A percentile compares a stretch with the other conserved stretches of the same genome.
Conservation (phyloP, 768 basidiomycete genomes). For the Kwoniella newhampshirensis region DNA sequence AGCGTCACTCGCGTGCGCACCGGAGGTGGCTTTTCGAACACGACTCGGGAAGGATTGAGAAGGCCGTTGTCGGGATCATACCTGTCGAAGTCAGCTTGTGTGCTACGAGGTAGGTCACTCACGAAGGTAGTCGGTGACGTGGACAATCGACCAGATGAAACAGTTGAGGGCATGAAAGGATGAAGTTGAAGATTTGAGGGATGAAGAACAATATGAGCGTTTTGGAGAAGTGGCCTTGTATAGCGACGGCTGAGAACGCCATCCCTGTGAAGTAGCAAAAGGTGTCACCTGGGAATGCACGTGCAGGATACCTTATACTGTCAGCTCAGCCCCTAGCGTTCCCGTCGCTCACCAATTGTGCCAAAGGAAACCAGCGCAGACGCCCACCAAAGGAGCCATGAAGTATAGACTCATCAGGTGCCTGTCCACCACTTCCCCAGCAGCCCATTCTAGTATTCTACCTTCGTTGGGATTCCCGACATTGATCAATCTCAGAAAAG, state of each 20-base stretch:
- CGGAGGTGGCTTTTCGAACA: slow-evolving; percentile 64
- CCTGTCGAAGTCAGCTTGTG: slow-evolving; percentile 54
- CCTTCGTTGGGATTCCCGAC: slow-evolving; percentile 45
- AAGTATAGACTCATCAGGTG: slow-evolving; percentile 97
- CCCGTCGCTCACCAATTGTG: slow-evolving; percentile 78
- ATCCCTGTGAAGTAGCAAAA: slow-evolving; percentile 97
- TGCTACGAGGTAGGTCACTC: slow-evolving; percentile 36
- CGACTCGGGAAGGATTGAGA: slow-evolving; percentile 72
- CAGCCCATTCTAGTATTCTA: slow-evolving; percentile 41
- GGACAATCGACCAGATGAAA: slow-evolving; percentile 93
- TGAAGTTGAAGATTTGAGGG: slow-evolving; percentile 96
- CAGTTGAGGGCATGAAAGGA: slow-evolving; percentile 89
- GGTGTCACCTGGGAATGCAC: slow-evolving; percentile 93
- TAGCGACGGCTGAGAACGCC: slow-evolving; percentile 97
- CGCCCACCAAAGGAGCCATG: slow-evolving; percentile 90
- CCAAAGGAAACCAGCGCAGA: slow-evolving; percentile 84
- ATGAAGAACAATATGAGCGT: slow-evolving; percentile 94
- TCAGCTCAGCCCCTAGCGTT: background rate
- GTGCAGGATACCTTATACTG: slow-evolving; percentile 80
- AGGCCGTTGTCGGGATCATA: slow-evolving; percentile 72
- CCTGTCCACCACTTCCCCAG: slow-evolving; percentile 75
- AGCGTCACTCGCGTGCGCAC: slow-evolving; percentile 62
- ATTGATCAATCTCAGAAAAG: slow-evolving; percentile 20
- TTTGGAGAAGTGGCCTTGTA: slow-evolving; percentile 96
- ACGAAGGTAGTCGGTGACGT: slow-evolving; percentile 89